These are phyloP conservation scores for Tetrahymena elliotti DNA, from an alignment of 73 alveolate genomes.

Conservation along the genomic window DNA sequence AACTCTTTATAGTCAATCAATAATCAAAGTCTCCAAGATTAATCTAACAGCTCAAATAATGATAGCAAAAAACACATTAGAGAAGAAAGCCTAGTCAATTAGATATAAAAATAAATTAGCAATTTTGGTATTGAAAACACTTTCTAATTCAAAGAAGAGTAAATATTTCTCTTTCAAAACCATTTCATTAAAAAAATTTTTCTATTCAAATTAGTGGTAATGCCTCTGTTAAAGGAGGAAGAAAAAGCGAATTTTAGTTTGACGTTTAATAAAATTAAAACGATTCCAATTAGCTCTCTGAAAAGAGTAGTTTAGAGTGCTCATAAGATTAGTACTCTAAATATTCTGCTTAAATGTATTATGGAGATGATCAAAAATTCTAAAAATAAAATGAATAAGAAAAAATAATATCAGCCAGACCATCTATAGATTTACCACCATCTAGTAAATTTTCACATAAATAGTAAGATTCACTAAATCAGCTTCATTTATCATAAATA, in stretches of 20 bases:
- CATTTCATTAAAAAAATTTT: background rate
- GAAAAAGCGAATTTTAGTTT: background rate
- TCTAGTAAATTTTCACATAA: background rate
- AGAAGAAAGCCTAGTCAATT: background rate
- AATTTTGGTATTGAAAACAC: background rate
- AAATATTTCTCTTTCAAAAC: background rate
- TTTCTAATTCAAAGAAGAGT: background rate
- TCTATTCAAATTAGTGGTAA: background rate
- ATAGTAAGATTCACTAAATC: background rate
- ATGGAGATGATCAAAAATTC: background rate
- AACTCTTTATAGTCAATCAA: background rate
- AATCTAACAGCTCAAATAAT: background rate
- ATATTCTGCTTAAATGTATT: background rate
- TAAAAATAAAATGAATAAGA: background rate
- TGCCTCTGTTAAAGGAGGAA: background rate
- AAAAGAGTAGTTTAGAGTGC: background rate
- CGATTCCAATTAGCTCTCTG: background rate
- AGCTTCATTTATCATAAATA: background rate
- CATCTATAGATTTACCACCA: background rate
- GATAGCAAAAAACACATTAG: background rate
- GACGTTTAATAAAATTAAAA: background rate
- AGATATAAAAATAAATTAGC: background rate
- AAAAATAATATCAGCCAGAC: background rate
- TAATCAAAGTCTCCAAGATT: background rate
- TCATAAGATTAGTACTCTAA: background rate